Conservation (phyloP, 2,329 filamentous ascomycete genomes). For the Ramichloridium luteum region DNA sequence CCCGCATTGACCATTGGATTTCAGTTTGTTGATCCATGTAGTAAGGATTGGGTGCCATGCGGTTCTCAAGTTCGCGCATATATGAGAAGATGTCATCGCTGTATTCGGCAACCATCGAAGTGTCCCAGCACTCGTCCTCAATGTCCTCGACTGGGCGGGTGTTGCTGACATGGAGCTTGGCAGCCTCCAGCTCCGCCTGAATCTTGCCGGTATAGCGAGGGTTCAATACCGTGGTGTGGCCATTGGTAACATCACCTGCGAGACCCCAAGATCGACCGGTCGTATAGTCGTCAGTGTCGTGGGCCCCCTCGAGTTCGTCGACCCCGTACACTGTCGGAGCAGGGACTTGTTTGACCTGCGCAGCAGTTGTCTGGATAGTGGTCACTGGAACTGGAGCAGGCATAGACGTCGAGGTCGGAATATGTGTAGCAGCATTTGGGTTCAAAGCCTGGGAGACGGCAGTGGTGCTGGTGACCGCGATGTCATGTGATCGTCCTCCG, state of each 20-base stretch:
- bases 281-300: slow-evolving; percentile 59
- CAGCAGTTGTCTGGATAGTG: background rate
- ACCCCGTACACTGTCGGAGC: slow-evolving; percentile 6
- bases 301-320: slow-evolving; percentile 48
- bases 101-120: slow-evolving; percentile 96
- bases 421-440: background rate
- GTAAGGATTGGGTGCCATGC: slow-evolving; percentile 74
- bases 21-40: slow-evolving; percentile 96
- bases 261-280: slow-evolving; percentile 70
- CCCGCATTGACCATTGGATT: slow-evolving; percentile 97
- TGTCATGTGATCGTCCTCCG: too few relatives aligned
- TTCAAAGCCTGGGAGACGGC: background rate
- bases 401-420: background rate
- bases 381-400: too few relatives aligned
- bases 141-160: slow-evolving; percentile 59
- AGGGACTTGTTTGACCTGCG: background rate
- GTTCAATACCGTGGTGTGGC: slow-evolving; percentile 53
- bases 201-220: slow-evolving; percentile 53
- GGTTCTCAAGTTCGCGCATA: slow-evolving; percentile 76
- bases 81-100: slow-evolving; percentile 91
- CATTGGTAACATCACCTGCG: slow-evolving; percentile 53
- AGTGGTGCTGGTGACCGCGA: background rate
- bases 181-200: slow-evolving; percentile 59
- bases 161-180: slow-evolving; percentile 53
- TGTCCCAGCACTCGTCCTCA: slow-evolving; percentile 83